Base-by-base conservation (phyloP, 169 alveolate species). In the Babesia ovata region DNA sequence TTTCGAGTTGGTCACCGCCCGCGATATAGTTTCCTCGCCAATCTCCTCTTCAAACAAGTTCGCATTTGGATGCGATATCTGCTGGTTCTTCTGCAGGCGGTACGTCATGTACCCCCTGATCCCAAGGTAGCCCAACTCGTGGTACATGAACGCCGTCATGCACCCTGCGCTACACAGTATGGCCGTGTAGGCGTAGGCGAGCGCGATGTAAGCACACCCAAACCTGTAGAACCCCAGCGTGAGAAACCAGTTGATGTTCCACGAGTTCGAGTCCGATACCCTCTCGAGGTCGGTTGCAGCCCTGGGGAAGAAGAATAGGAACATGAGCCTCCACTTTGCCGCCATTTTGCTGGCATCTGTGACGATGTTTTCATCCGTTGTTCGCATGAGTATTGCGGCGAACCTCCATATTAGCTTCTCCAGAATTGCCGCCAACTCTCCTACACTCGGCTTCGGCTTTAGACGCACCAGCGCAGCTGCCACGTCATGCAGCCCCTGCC, bases 401-500 rank as follows among this genome's bases (percentile, higher is more conserved):
- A 70, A 75, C 14, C 21, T 67, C 33, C 21, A 33, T 21, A 69
- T 53, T 6, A 83, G 75, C 28, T 74, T 63, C 53, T 83, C 90
- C 24, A 83, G 45, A 9, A 83, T 33, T 8, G 75, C 81, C 13
- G 90, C 72, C 49, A 83, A 77, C 53, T 83, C 90, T 10, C 82
- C 86, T 1, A 75, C 56, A 7, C 62, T 66, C 12, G 90, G 90
- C 36, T 44, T 66, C 14, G 90, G 90, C 45, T 39, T 33, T 7
- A 83, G 62, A 44, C 67, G 71, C 46, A 39, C 77, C 59, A 83
- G 54, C 28, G 90, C 90, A 0, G 83, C 70, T 19, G 86, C 90
- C n/a, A 83, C 70, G 29, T 73, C 85, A 33, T 83, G 90, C 56
- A 83, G 26, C 16, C 90, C 90, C 69, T 83, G 90, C 90, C 90